Evolutionary conservation across 2,329 filamentous ascomycete genomes (phyloP).

Genomic region (Alternaria rosae): DNA sequence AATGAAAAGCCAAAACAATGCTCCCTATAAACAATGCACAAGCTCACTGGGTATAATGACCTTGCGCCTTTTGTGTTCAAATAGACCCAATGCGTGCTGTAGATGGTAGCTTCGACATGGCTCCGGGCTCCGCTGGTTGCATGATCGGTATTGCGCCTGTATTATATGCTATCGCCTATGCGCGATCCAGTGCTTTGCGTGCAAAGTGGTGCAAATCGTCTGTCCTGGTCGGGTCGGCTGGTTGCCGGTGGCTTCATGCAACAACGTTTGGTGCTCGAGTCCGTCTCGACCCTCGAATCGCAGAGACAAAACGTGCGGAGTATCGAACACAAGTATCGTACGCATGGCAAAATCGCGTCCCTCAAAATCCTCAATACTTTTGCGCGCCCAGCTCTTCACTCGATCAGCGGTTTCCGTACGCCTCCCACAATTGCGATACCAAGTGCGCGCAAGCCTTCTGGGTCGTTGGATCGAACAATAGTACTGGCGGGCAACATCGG

Average conservation of each 20-base stretch:
- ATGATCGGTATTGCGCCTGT: neutral
- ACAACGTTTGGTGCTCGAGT: neutral
- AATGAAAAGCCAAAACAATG: neutral
- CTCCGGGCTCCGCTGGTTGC: neutral
- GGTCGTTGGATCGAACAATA: constrained; percentile 82
- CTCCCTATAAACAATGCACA: constrained; percentile 4
- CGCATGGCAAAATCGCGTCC: neutral
- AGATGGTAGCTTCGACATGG: constrained; percentile 1
- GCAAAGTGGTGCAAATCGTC: neutral
- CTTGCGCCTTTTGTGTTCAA: constrained; percentile 13
- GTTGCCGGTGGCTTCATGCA: neutral
- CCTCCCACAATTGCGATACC: constrained; percentile 70
- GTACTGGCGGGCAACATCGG: constrained; percentile 88
- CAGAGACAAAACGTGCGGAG: neutral
- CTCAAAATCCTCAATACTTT: neutral
- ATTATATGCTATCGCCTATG: neutral
- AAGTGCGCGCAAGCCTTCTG: constrained; percentile 64
- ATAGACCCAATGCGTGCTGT: constrained; percentile 9
- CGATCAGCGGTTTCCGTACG: constrained; percentile 69
- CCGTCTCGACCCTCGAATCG: neutral
- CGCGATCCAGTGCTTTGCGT: neutral
- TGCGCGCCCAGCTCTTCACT: constrained; percentile 55
- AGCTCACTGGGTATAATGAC: constrained; percentile 14
- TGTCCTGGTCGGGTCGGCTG: neutral
- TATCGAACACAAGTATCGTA: neutral